A percentile compares a stretch with the other conserved stretches of the same genome.
phyloP scores from a whole-genome alignment of 305 asterid species.

The Striga hermonthica region DNA sequence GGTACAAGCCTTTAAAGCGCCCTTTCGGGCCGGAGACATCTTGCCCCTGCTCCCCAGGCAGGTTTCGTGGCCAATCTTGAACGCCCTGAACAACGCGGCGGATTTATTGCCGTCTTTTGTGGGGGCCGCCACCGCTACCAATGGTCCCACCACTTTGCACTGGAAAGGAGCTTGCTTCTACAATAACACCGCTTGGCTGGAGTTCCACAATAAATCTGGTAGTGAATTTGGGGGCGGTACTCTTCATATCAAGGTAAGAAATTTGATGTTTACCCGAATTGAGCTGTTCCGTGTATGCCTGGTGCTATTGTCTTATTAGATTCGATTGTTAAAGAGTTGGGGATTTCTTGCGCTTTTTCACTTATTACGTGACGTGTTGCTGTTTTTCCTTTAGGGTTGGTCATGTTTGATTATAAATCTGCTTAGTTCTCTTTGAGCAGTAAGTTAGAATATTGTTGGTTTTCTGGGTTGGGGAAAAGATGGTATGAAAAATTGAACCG shows the following conservation, averaged over 20 bases:
- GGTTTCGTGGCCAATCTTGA: constrained; percentile 73
- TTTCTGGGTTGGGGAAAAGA: constrained; percentile 15
- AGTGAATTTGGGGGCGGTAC: constrained; percentile 88
- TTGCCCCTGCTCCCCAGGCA: constrained; percentile 76
- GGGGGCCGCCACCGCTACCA: constrained; percentile 52
- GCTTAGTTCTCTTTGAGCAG: not conserved
- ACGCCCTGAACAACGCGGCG: constrained; percentile 53
- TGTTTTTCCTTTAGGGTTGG: not conserved
- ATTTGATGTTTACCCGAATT: constrained; percentile 15
- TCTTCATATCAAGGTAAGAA: constrained; percentile 70
- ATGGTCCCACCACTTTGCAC: constrained; percentile 33
- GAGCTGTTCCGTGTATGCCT: constrained; percentile 19
- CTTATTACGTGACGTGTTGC: not conserved
- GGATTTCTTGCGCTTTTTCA: constrained; percentile 12
- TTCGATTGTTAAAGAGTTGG: constrained; percentile 5
- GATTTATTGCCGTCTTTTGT: constrained; percentile 87
- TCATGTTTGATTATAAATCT: not conserved
- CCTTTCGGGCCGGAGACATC: constrained; percentile 55
- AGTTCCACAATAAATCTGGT: constrained; percentile 62
- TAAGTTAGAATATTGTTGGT: not conserved
- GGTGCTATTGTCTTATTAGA: constrained; percentile 19
- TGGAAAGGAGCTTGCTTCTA: constrained; percentile 97
- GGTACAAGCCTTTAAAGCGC: constrained; percentile 49
- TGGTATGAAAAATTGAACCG: not conserved
- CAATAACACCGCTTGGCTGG: constrained; percentile 75